Conservation (phyloP, 23 red algal genomes). For the Gracilariopsis chorda region DNA sequence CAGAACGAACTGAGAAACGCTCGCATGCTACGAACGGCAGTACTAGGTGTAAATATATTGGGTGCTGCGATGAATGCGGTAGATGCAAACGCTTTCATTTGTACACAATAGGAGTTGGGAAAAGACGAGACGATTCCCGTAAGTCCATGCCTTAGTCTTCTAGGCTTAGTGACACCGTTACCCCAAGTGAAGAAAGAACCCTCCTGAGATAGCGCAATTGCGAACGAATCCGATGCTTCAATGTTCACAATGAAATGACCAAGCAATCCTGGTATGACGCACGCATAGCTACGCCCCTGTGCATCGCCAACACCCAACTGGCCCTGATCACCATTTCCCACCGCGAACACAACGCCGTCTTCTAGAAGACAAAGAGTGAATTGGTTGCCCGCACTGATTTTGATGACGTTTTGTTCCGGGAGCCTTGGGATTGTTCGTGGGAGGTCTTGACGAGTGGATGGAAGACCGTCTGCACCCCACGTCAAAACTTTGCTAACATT, state of each 20-base stretch:
- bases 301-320: background rate
- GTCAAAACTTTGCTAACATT: background rate
- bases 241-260: constrained; percentile 7
- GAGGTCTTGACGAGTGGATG: constrained; percentile 7
- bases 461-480: background rate
- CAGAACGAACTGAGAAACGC: constrained; percentile 1
- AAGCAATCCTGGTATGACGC: background rate
- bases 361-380: background rate
- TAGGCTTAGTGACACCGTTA: background rate
- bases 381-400: background rate
- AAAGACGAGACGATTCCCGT: background rate
- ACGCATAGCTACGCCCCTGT: background rate
- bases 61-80: background rate
- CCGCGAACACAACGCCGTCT: background rate
- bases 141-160: background rate
- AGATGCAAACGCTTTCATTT: background rate
- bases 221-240: background rate
- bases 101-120: background rate
- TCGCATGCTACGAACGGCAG: background rate
- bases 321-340: background rate
- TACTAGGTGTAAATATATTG: background rate
- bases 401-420: background rate
- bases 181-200: constrained; percentile 1
- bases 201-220: background rate
- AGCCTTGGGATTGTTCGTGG: background rate